A percentile compares a stretch with the other conserved stretches of the same genome.
These are phyloP conservation scores for Cladosporium sphaerospermum DNA, from an alignment of 2,329 filamentous ascomycete species.

Conservation along the genomic window DNA sequence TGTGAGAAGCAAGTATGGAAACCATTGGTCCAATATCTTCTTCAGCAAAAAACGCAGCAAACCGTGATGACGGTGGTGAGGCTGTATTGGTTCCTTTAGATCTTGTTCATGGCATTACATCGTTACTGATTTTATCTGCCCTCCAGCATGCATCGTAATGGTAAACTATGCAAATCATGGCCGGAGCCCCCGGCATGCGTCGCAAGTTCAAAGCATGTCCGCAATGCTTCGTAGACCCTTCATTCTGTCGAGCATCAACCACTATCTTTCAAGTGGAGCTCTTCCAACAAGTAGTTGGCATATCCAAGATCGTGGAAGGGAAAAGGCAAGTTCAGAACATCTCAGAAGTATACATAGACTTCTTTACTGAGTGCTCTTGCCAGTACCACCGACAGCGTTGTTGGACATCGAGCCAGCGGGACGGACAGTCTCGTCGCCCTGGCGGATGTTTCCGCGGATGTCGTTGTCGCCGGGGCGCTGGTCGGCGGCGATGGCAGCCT, in stretches of 20 bases:
- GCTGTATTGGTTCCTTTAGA: neutral
- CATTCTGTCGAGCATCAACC: neutral
- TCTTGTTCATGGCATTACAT: slow-evolving; percentile 8
- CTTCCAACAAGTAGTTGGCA: neutral
- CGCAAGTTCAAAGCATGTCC: neutral
- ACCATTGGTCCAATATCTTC: neutral
- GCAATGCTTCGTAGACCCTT: neutral
- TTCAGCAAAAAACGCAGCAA: neutral
- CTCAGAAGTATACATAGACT: neutral
- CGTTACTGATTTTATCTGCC: slow-evolving; percentile 6
- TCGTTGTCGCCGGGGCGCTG: slow-evolving; percentile 36
- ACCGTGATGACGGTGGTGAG: too few species aligned
- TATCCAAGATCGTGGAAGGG: neutral
- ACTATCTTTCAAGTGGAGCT: neutral
- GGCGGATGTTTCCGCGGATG: slow-evolving; percentile 36
- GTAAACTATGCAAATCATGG: neutral
- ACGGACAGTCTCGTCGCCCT: slow-evolving; percentile 26
- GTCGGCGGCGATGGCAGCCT: slow-evolving; percentile 33
- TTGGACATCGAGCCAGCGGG: slow-evolving; percentile 13
- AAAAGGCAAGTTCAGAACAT: neutral
- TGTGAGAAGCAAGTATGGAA: neutral
- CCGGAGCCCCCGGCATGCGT: neutral
- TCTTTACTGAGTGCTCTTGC: slow-evolving; percentile 12
- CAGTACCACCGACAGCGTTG: slow-evolving; percentile 13
- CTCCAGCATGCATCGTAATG: neutral